Percentiles rank a stretch among this genome's conserved stretches.
Evolutionary conservation across 2,329 filamentous ascomycete genomes (phyloP).

Genomic region (Diplodia scrobiculata): DNA sequence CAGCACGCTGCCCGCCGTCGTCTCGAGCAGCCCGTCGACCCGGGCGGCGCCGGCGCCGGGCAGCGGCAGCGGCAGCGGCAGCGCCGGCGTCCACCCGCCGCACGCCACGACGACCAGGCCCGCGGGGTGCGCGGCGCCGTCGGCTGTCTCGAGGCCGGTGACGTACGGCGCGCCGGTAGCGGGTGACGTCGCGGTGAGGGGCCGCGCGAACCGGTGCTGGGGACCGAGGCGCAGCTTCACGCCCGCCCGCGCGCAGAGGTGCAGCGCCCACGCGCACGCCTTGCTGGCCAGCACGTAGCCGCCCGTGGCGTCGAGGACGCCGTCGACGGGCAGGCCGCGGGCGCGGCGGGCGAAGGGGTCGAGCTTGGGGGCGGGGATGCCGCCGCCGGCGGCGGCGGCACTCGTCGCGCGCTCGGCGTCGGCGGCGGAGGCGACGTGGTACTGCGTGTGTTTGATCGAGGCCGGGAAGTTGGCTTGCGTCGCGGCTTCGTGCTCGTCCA

Average conservation of each 20-base stretch:
- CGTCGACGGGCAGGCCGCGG: conserved; percentile 12
- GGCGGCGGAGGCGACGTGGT: conserved; percentile 31
- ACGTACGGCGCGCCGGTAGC: conserved; percentile 33
- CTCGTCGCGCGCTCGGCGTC: conserved; percentile 29
- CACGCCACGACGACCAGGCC: conserved; percentile 48
- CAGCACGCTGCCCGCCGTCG: conserved; percentile 53
- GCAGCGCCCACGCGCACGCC: conserved; percentile 51
- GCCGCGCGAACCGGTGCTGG: not conserved
- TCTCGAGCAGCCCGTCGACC: conserved; percentile 50
- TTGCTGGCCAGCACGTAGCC: conserved; percentile 53
- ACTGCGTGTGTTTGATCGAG: conserved; percentile 36
- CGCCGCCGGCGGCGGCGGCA: conserved; percentile 12
- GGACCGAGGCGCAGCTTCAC: conserved; percentile 49
- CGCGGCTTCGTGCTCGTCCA: conserved; percentile 32
- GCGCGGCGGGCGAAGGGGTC: conserved; percentile 18
- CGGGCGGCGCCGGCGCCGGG: too few relatives aligned
- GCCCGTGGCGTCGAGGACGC: conserved; percentile 49
- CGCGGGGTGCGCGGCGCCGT: conserved; percentile 48
- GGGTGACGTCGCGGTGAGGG: not conserved
- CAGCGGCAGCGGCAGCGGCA: conserved; percentile 37
- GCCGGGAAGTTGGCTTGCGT: conserved; percentile 36
- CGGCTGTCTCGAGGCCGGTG: conserved; percentile 48
- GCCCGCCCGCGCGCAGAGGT: conserved; percentile 48
- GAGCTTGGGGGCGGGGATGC: conserved; percentile 23
- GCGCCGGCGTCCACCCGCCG: conserved; percentile 50